phyloP scores from a whole-genome alignment of 2,329 filamentous ascomycete genomes.

The Colletotrichum shisoi region DNA sequence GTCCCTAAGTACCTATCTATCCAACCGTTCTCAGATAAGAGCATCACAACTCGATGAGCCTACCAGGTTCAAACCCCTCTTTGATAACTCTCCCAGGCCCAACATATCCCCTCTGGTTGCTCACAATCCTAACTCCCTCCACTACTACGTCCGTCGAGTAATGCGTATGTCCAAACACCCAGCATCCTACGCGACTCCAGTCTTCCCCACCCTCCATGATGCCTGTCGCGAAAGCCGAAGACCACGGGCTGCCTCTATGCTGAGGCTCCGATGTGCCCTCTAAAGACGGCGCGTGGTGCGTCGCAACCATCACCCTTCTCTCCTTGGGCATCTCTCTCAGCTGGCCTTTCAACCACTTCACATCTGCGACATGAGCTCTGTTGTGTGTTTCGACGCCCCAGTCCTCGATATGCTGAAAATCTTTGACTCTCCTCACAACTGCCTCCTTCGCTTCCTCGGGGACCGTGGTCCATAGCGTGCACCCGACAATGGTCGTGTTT shows the following conservation, averaged over 20 bases:
- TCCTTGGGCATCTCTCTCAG: background rate
- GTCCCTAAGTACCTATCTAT: too few relatives aligned
- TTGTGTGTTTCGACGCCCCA: slow-evolving; percentile 64
- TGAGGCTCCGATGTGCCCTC: slow-evolving; percentile 58
- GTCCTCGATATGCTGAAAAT: slow-evolving; percentile 61
- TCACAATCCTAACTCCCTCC: slow-evolving; percentile 51
- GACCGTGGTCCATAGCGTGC: slow-evolving; percentile 65
- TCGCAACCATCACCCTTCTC: slow-evolving; percentile 58
- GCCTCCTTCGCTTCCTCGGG: slow-evolving; percentile 49
- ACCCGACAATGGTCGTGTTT: slow-evolving; percentile 62
- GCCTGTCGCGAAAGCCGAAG: slow-evolving; percentile 63
- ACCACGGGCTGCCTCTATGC: slow-evolving; percentile 57
- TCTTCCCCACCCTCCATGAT: slow-evolving; percentile 47
- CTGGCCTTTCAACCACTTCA: slow-evolving; percentile 55
- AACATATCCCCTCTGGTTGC: slow-evolving; percentile 57
- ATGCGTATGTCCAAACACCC: slow-evolving; percentile 61
- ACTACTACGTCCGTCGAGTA: slow-evolving; percentile 50
- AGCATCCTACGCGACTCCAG: slow-evolving; percentile 47
- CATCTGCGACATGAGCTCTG: slow-evolving; percentile 55
- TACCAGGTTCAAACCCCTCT: slow-evolving; percentile 17
- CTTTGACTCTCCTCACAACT: slow-evolving; percentile 57
- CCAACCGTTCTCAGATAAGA: too few relatives aligned
- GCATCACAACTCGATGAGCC: background rate
- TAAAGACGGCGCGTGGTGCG: slow-evolving; percentile 65
- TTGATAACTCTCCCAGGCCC: slow-evolving; percentile 14